Evolutionary conservation across 2,329 filamentous ascomycete genomes (phyloP), one percentile per base, ranked within the genome.

Genomic region (Cryoendolithus antarcticus): DNA sequence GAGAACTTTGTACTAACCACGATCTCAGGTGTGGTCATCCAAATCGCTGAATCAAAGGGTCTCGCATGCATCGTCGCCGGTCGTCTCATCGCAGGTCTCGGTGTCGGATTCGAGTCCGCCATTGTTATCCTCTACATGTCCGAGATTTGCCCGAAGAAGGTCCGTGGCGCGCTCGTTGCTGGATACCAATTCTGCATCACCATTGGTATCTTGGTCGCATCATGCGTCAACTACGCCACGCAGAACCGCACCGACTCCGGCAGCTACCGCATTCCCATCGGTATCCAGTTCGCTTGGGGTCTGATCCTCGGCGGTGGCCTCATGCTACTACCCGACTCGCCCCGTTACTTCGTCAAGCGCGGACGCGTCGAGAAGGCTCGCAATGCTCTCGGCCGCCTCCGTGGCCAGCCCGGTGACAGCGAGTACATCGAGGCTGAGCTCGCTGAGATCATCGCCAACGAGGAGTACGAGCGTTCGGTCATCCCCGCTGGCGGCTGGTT

Each of bases 121-220:
- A 77, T 86, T 53, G 77, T 86, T 61, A 84, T 86, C 56, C 69
- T 86, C 44, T 88, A 91, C 74, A 89, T 91, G 83, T 85, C 80
- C 35, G 84, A 88, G 64, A 84, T 88, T 57, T 62, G 48, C 50
- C 55, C 55, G 9, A 41, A 44, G 35, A 56, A 57, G 42, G 79
- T 91, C 48, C 76, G 83, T 54, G 82, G 82, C 55, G 78, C 82
- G 40, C 72, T 88, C 37, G 83, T 89, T n/a, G 75, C 80, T 1
- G 81, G 80, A 4, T 88, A 88, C 66, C 82, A 88, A 58, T 86
- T 86, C 69, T 85, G 77, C 60, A 80, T 88, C 60, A 88, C 82
- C 44, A 72, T 88, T 47, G 84, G 84, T 63, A 46, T 60, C 11
- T 47, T 60, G 10, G 60, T 86, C 39, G 83, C 83, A 13, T 74